Evolutionary conservation across 352 stramenopile species (phyloP).

Genomic region (Phytophthora vignae): DNA sequence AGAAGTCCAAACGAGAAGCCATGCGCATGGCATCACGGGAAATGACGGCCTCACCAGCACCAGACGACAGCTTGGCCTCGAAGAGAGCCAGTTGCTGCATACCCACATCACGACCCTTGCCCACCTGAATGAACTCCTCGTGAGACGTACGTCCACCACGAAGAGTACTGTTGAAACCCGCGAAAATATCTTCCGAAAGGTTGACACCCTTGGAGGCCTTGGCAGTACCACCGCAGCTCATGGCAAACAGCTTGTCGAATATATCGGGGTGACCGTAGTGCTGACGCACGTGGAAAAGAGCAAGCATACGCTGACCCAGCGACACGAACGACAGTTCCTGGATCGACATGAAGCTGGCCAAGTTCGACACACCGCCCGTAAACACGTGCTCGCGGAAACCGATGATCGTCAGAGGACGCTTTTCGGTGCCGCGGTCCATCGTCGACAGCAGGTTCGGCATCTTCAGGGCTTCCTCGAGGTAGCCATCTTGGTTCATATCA

Average conservation of each 20-base stretch:
- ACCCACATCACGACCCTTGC: conserved; percentile 98
- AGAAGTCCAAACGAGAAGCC: conserved; percentile 97
- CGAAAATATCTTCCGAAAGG: conserved; percentile 91
- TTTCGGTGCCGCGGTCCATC: conserved; percentile 74
- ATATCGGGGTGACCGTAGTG: conserved; percentile 91
- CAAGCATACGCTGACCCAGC: conserved; percentile 84
- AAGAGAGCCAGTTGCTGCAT: conserved; percentile 99
- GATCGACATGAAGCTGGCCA: conserved; percentile 90
- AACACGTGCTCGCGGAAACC: conserved; percentile 90
- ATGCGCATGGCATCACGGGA: conserved; percentile 97
- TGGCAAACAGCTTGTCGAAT: conserved; percentile 89
- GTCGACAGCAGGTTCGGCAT: conserved; percentile 86
- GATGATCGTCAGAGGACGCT: conserved; percentile 83
- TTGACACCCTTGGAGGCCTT: conserved; percentile 89
- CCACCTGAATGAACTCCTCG: conserved; percentile 90
- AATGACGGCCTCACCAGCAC: conserved; percentile 97
- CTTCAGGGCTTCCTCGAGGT: conserved; percentile 83
- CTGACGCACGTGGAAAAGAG: conserved; percentile 77
- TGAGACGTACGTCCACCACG: conserved; percentile 78
- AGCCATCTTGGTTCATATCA: conserved; percentile 90
- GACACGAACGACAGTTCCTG: conserved; percentile 88
- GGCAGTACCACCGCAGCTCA: conserved; percentile 79
- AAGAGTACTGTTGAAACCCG: conserved; percentile 86
- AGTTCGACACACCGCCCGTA: conserved; percentile 82
- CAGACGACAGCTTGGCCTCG: conserved; percentile 97